phyloP scores from a whole-genome alignment of 305 asterid genomes.

The Plantago lanceolata region DNA sequence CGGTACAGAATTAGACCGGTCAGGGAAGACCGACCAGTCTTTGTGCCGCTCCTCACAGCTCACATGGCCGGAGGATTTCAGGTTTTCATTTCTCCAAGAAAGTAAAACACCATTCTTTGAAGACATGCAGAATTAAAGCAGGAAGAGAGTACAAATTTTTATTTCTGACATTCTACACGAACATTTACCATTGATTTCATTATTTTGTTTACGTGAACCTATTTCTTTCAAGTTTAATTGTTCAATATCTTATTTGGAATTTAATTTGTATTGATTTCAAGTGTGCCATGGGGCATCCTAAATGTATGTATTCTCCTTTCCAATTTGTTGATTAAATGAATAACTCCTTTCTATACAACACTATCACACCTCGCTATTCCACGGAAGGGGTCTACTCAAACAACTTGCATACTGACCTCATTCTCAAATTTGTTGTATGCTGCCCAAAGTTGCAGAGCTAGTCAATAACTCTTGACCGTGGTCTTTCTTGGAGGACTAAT shows the following conservation, averaged over 20 bases:
- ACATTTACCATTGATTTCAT: background rate
- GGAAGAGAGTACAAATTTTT: background rate
- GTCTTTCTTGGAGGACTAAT: background rate
- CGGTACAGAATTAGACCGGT: slow-evolving; percentile 45
- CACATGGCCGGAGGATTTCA: slow-evolving; percentile 64
- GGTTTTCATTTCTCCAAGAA: slow-evolving; percentile 38
- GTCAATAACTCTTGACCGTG: background rate
- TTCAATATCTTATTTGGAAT: background rate
- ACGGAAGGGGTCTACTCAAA: too few species aligned
- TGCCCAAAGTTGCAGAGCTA: background rate
- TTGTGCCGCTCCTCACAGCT: slow-evolving; percentile 67
- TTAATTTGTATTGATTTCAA: background rate
- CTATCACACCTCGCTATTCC: background rate
- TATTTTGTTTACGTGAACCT: background rate
- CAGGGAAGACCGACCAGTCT: slow-evolving; percentile 35
- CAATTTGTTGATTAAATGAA: too few species aligned
- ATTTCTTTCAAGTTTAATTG: background rate
- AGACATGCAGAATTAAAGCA: background rate
- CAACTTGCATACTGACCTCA: background rate
- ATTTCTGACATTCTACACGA: background rate
- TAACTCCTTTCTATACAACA: background rate
- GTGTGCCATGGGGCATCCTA: too few species aligned
- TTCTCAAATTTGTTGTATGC: background rate
- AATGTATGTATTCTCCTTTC: too few species aligned
- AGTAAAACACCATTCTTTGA: background rate